Evolutionary conservation across 495 filamentous ascomycete genomes (phyloP).

Genomic region (Tuber melanosporum): DNA sequence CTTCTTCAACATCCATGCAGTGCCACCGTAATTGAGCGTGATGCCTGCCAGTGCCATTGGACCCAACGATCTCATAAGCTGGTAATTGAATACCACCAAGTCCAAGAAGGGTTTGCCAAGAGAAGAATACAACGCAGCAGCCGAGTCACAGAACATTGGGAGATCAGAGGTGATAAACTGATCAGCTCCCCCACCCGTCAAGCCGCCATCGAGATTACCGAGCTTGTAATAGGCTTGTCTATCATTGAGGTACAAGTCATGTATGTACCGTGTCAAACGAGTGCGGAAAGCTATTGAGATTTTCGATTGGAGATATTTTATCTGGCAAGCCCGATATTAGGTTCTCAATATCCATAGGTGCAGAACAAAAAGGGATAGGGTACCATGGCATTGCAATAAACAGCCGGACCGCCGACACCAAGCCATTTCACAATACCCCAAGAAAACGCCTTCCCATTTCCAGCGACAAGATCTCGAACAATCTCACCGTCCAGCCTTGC

Average conservation of each 20-base stretch:
- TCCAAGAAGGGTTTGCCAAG: slow-evolving; percentile 95
- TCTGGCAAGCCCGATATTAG: slow-evolving; percentile 45
- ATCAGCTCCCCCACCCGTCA: slow-evolving; percentile 76
- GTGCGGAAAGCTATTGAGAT: slow-evolving; percentile 98
- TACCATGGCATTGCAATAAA: slow-evolving; percentile 43
- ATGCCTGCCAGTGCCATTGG: slow-evolving; percentile 81
- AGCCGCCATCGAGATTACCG: slow-evolving; percentile 84
- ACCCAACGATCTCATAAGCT: slow-evolving; percentile 85
- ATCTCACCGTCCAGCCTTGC: slow-evolving; percentile 93
- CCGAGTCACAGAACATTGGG: slow-evolving; percentile 84
- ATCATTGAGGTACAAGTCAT: slow-evolving; percentile 91
- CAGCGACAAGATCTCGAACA: slow-evolving; percentile 88
- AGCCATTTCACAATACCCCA: slow-evolving; percentile 86
- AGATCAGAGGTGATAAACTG: slow-evolving; percentile 98
- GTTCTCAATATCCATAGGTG: slow-evolving; percentile 12
- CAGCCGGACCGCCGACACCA: slow-evolving; percentile 53
- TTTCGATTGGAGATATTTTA: slow-evolving; percentile 97
- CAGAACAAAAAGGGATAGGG: slow-evolving; percentile 3
- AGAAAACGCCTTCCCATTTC: slow-evolving; percentile 79
- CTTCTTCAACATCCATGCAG: slow-evolving; percentile 75
- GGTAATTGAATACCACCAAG: slow-evolving; percentile 93
- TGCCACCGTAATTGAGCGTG: slow-evolving; percentile 83
- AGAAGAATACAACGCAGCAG: slow-evolving; percentile 89
- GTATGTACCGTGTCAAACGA: slow-evolving; percentile 90
- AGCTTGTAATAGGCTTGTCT: slow-evolving; percentile 95